Evolutionary conservation across 306 rosid species (phyloP).

Genomic region (Canavalia gladiata): DNA sequence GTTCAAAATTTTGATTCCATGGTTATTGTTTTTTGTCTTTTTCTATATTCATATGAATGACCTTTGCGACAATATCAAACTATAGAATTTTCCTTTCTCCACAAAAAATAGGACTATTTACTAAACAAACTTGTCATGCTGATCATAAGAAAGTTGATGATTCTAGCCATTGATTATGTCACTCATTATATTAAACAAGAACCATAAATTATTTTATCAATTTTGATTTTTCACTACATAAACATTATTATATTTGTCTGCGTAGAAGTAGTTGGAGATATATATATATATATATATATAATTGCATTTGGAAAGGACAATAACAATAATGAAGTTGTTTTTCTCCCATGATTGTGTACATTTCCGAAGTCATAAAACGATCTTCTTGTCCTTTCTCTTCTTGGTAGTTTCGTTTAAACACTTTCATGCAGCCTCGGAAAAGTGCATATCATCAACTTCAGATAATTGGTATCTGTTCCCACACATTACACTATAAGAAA

Average conservation of each 20-base stretch:
- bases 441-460: conserved; percentile 23
- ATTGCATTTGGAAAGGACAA: conserved; percentile 22
- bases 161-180: not conserved
- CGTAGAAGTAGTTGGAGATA: not conserved
- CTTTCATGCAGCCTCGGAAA: not conserved
- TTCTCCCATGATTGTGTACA: conserved; percentile 4
- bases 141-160: not conserved
- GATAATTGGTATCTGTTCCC: not conserved
- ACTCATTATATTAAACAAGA: not conserved
- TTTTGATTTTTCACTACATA: not conserved
- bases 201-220: not conserved
- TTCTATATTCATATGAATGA: not conserved
- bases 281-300: not conserved
- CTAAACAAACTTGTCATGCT: not conserved
- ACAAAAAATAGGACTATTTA: not conserved
- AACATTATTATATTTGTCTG: not conserved
- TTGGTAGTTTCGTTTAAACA: not conserved
- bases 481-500: not conserved
- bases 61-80: not conserved
- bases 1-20: not conserved
- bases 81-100: not conserved
- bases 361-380: conserved; percentile 9
- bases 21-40: not conserved
- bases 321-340: conserved; percentile 2
- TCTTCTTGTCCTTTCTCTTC: conserved; percentile 33